Conservation (phyloP, 2,329 filamentous ascomycete species). For the Rutstroemia sp. region DNA sequence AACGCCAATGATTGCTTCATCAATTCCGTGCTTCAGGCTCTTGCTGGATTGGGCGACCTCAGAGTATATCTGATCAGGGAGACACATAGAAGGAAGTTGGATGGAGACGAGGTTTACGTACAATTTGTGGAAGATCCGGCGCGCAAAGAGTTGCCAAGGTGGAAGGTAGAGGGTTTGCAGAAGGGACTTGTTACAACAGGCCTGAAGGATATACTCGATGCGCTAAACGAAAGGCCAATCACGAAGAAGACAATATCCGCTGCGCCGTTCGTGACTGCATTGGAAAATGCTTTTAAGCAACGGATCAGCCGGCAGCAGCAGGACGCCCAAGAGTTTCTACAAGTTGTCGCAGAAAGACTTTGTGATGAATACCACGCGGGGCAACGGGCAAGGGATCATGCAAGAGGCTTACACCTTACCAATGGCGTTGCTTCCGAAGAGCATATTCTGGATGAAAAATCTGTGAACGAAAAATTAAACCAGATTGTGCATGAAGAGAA, state of each 20-base stretch:
- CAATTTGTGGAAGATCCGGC: constrained; percentile 46
- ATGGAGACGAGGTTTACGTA: constrained; percentile 69
- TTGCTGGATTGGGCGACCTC: constrained; percentile 84
- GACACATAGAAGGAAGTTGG: constrained; percentile 73
- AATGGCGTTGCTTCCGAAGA: constrained; percentile 3
- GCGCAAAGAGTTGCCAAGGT: constrained; percentile 41
- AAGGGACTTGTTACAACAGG: constrained; percentile 76
- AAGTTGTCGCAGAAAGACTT: constrained; percentile 84
- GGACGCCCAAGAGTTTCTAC: constrained; percentile 94
- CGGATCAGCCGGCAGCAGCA: constrained; percentile 92
- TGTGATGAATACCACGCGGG: constrained; percentile 93
- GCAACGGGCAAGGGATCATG: constrained; percentile 59
- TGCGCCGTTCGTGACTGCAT: constrained; percentile 69
- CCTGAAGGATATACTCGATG: constrained; percentile 86
- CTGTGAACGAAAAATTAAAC: constrained; percentile 6
- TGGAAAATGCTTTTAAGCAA: constrained; percentile 82
- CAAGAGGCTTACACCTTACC: constrained; percentile 30
- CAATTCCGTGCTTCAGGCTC: constrained; percentile 89
- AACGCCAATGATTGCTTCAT: constrained; percentile 95
- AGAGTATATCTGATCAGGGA: constrained; percentile 89
- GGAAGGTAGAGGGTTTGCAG: constrained; percentile 64
- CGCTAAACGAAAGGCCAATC: constrained; percentile 86
- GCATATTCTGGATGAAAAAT: constrained; percentile 6
- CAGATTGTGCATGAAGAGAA: constrained; percentile 9
- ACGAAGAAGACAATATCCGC: constrained; percentile 91